Evolutionary conservation across 805 yeast genomes (phyloP).

Genomic region (Lipomyces anomalus): DNA sequence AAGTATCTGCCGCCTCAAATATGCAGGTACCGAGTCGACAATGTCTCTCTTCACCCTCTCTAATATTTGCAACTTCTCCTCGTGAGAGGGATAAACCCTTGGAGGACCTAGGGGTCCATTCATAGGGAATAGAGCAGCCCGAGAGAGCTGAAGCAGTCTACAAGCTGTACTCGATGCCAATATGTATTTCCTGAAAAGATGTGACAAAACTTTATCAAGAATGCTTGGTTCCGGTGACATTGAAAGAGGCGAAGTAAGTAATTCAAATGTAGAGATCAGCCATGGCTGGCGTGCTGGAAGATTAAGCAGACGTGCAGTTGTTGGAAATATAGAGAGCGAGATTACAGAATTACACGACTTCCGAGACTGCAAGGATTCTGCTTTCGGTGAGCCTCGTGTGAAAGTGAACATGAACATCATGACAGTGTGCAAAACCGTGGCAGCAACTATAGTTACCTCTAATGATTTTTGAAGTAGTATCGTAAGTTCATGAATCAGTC

Average conservation of each 20-base stretch:
- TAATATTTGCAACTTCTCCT: constrained; percentile 34
- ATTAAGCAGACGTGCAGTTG: constrained; percentile 18
- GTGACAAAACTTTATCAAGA: constrained; percentile 15
- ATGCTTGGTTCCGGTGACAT: constrained; percentile 18
- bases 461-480: not conserved
- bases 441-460: not conserved
- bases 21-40: constrained; percentile 19
- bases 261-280: constrained; percentile 22
- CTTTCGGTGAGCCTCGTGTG: not conserved
- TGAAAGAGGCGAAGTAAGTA: constrained; percentile 15
- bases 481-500: not conserved
- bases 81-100: constrained; percentile 38
- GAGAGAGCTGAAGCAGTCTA: constrained; percentile 28
- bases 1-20: constrained; percentile 18
- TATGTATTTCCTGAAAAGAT: constrained; percentile 16
- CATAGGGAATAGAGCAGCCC: constrained; percentile 43
- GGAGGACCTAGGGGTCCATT: constrained; percentile 50
- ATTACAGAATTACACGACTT: not conserved
- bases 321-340: constrained; percentile 19
- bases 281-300: constrained; percentile 22
- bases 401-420: not conserved
- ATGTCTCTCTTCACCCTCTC: constrained; percentile 18
- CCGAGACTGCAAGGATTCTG: too few relatives aligned
- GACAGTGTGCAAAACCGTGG: not conserved
- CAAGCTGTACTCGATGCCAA: constrained; percentile 15